Evolutionary conservation across 1,139 yeast species (phyloP).

Genomic region (Nakaseomyces delphensis): DNA sequence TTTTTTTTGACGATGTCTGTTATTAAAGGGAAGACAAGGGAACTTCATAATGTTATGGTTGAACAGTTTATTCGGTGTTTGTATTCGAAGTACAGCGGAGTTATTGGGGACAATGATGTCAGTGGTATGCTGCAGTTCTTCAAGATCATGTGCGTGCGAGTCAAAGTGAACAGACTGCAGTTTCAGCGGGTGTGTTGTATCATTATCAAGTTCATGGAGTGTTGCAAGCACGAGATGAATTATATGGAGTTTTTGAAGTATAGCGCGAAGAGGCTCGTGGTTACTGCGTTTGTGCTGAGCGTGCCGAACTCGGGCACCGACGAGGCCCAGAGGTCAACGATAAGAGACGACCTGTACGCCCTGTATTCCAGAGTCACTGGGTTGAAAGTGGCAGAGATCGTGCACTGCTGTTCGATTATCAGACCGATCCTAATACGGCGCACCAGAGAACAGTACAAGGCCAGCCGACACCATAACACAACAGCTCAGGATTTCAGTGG

Average conservation of each 20-base stretch:
- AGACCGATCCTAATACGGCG: constrained; percentile 20
- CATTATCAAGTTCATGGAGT: constrained; percentile 20
- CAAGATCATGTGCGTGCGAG: constrained; percentile 16
- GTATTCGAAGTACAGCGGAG: background rate
- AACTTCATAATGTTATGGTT: background rate
- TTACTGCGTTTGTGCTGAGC: constrained; percentile 19
- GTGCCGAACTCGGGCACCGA: constrained; percentile 13
- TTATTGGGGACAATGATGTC: background rate
- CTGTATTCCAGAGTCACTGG: constrained; percentile 19
- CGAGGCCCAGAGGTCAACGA: constrained; percentile 13
- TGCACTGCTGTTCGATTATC: constrained; percentile 23
- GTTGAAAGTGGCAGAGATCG: constrained; percentile 17
- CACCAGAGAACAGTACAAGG: constrained; percentile 12
- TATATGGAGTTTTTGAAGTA: constrained; percentile 19
- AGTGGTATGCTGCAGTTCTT: constrained; percentile 9
- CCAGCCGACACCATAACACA: background rate
- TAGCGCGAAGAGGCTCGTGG: constrained; percentile 19
- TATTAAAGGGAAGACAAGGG: background rate
- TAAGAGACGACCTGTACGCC: constrained; percentile 16
- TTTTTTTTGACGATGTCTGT: background rate
- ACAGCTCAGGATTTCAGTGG: background rate
- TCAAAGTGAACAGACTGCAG: constrained; percentile 15
- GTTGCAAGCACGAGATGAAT: constrained; percentile 16
- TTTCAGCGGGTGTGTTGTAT: constrained; percentile 24
- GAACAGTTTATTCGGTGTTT: background rate